phyloP scores from a whole-genome alignment of 2,329 filamentous ascomycete genomes.

The Nigrograna mackinnonii region DNA sequence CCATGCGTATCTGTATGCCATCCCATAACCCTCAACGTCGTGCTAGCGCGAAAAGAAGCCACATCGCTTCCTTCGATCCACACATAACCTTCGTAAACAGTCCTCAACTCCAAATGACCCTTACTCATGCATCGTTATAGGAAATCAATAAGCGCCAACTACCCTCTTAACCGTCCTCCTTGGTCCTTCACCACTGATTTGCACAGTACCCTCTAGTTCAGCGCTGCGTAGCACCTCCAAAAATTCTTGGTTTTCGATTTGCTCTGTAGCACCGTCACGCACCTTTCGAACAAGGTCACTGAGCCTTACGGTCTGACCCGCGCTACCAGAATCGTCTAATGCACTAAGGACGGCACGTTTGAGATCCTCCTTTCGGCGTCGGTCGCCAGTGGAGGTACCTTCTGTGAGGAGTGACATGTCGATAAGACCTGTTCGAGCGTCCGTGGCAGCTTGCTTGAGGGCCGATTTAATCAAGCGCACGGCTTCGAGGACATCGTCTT shows the following conservation, averaged over 20 bases:
- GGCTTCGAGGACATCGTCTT: constrained; percentile 83
- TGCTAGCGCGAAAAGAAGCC: too few species aligned
- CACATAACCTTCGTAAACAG: too few species aligned
- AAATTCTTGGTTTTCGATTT: constrained; percentile 80
- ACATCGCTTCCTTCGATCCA: too few species aligned
- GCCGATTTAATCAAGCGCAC: constrained; percentile 91
- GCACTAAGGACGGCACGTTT: constrained; percentile 76
- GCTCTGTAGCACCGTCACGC: constrained; percentile 57
- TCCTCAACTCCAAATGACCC: too few species aligned
- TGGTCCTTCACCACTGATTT: constrained; percentile 81
- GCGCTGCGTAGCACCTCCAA: constrained; percentile 76
- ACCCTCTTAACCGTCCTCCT: constrained; percentile 81
- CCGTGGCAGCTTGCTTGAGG: constrained; percentile 96
- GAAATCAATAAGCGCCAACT: constrained; percentile 26
- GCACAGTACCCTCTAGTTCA: constrained; percentile 83
- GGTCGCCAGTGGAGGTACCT: constrained; percentile 87
- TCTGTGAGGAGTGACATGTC: constrained; percentile 96
- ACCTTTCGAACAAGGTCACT: constrained; percentile 76
- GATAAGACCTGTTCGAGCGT: constrained; percentile 85
- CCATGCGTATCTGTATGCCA: too few species aligned
- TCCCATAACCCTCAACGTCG: too few species aligned
- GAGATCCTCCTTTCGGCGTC: constrained; percentile 79
- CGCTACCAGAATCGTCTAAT: constrained; percentile 74
- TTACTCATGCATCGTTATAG: too few species aligned
- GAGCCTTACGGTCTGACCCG: constrained; percentile 69